These are phyloP conservation scores for Rosa lucieae DNA, from an alignment of 306 rosid genomes.

Conservation along the genomic window DNA sequence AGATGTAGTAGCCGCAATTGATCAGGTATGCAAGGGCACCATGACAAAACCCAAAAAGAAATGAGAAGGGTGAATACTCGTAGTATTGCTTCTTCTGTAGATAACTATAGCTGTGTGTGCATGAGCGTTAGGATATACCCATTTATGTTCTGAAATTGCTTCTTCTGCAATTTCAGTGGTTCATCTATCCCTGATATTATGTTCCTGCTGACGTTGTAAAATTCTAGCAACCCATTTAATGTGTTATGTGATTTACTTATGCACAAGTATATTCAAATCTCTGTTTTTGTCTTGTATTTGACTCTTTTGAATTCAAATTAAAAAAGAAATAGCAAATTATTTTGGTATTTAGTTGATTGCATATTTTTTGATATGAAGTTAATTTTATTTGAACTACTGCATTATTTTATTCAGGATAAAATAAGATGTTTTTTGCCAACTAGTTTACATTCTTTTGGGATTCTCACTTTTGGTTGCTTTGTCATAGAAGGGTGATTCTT, in stretches of 20 bases:
- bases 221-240: background rate
- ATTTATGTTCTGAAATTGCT: background rate
- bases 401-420: background rate
- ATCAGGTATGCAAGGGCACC: constrained; percentile 65
- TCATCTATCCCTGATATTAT: constrained; percentile 7
- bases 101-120: background rate
- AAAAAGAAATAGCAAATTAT: too few species aligned
- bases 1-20: constrained; percentile 99
- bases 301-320: background rate
- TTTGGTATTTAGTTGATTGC: background rate
- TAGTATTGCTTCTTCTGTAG: background rate
- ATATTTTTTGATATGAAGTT: background rate
- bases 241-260: background rate
- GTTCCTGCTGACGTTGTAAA: background rate
- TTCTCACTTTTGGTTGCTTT: background rate
- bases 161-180: background rate
- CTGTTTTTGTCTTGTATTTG: constrained; percentile 7
- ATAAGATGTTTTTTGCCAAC: background rate
- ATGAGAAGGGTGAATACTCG: constrained; percentile 1
- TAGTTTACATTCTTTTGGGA: background rate
- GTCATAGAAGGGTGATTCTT: constrained; percentile 5
- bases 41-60: background rate
- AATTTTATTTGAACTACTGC: constrained; percentile 5
- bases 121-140: constrained; percentile 2
- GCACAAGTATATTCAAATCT: background rate